These are phyloP conservation scores for Blastomyces emzantsi DNA, from an alignment of 2,329 filamentous ascomycete species.

Conservation along the genomic window DNA sequence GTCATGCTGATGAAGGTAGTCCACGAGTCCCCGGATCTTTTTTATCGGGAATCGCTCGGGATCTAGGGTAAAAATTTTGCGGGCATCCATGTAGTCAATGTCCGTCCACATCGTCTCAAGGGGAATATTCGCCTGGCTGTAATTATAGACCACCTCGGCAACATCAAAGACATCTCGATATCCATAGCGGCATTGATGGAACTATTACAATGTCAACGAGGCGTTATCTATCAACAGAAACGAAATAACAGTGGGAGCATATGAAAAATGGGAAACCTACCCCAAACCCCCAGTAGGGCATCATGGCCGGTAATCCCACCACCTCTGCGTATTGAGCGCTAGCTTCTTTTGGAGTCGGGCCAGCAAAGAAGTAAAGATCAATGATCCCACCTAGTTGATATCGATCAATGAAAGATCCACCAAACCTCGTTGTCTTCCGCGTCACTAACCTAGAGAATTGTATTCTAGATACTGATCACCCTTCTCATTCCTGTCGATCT, in stretches of 20 bases:
- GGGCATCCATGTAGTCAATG: conserved; percentile 25
- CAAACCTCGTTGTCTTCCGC: not conserved
- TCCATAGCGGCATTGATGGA: conserved; percentile 52
- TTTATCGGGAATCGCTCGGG: conserved; percentile 48
- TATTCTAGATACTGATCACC: conserved; percentile 64
- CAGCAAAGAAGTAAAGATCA: conserved; percentile 56
- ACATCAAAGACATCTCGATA: conserved; percentile 39
- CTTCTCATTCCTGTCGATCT: conserved; percentile 51
- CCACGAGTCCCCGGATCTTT: conserved; percentile 53
- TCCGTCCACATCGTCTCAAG: conserved; percentile 30
- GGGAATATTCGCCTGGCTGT: conserved; percentile 26
- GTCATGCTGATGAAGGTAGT: conserved; percentile 51
- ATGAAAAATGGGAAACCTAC: conserved; percentile 21
- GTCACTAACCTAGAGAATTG: conserved; percentile 46
- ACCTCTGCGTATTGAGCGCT: conserved; percentile 48
- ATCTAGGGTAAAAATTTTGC: conserved; percentile 30
- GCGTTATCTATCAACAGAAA: not conserved
- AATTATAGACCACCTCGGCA: conserved; percentile 29
- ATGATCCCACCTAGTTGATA: conserved; percentile 51
- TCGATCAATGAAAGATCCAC: not conserved
- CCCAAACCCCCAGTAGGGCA: conserved; percentile 54
- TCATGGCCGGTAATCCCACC: conserved; percentile 45
- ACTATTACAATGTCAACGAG: conserved; percentile 14
- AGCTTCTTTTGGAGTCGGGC: conserved; percentile 46
- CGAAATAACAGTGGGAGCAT: not conserved